Evolutionary conservation across 345 rosid species (phyloP), one percentile per base, ranked within the genome.

Genomic region (Hevea brasiliensis): DNA sequence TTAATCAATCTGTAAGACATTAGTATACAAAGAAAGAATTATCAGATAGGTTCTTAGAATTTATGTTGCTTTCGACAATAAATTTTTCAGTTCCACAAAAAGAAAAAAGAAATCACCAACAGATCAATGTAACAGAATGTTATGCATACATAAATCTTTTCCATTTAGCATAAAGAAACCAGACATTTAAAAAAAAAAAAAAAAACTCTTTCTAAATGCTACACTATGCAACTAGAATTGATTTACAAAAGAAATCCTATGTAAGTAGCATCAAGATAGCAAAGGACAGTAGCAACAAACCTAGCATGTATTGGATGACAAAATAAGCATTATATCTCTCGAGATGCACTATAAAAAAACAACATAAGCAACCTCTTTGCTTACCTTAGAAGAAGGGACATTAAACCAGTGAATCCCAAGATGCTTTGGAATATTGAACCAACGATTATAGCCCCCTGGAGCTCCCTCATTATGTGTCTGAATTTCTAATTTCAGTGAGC

Each of bases 361-460:
- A 75, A 37, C 42, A 53, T 37, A 61, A n/a, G 48, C 67, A 67
- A 51, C 53, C 40, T 65, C 53, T 74, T 26, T 2, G 57, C 70
- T 83, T 80, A 92, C 98, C 97, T 89, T 65, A 94, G 82, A 29
- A 94, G 68, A 67, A 94, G 82, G 40, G 97, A 89, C 92, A 94
- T 90, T 68, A 92, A 84, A 73, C 97, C 97, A 68, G 79, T 88
- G 61, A 86, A 81, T 72, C 98, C 98, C 80, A 94, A 75, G 75
- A 92, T 70, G 76, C 88, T 83, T 74, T 92, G 97, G 76, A 90
- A 89, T 76, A 94, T 73, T 10, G 97, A 89, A 72, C 92, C 92
- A 61, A 90, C 84, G 57, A 94, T 89, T 73, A 94, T 89, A 68
- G 98, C 97, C 41, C 98, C 98, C 73, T 94, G 98, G 74, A 94